These are phyloP conservation scores for Rhododendron henanense DNA, from an alignment of 148 eudicot genomes.

Conservation along the genomic window DNA sequence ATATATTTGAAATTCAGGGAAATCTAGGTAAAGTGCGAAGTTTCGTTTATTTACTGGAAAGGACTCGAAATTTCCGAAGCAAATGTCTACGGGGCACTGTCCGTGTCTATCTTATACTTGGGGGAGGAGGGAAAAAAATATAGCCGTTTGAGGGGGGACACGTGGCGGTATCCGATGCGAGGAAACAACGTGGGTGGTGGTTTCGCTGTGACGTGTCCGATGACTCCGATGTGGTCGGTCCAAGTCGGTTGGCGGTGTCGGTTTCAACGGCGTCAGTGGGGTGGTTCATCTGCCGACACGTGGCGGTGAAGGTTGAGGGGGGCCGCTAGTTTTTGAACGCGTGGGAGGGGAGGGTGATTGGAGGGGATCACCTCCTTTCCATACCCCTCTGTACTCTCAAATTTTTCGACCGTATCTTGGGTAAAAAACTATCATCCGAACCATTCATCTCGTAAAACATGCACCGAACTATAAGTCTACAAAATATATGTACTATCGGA, in stretches of 20 bases:
- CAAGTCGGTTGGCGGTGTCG: slow-evolving; percentile 31
- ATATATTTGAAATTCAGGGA: not conserved
- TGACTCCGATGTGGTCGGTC: slow-evolving; percentile 51
- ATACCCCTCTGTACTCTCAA: too few relatives aligned
- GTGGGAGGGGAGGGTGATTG: not conserved
- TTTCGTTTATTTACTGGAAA: slow-evolving; percentile 6
- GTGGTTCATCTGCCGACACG: not conserved
- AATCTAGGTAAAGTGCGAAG: not conserved
- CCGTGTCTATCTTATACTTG: not conserved
- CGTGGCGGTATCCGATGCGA: slow-evolving; percentile 28
- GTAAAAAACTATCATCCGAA: too few relatives aligned
- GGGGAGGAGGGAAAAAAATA: slow-evolving; percentile 16
- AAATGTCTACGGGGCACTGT: not conserved
- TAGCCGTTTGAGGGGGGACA: slow-evolving; percentile 52
- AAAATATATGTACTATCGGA: too few relatives aligned
- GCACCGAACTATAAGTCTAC: not conserved
- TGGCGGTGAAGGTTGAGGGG: not conserved
- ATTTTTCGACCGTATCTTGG: too few relatives aligned
- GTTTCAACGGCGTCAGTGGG: not conserved
- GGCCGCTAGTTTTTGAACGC: not conserved
- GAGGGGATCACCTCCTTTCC: not conserved
- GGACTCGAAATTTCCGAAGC: slow-evolving; percentile 4
- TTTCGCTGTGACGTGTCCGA: slow-evolving; percentile 39
- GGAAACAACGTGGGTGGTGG: slow-evolving; percentile 25
- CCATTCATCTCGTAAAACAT: not conserved